A percentile compares a stretch with the other conserved stretches of the same genome.
phyloP scores from a whole-genome alignment of 1,284 basidiomycete genomes.

The Lentinula novae-zelandiae region DNA sequence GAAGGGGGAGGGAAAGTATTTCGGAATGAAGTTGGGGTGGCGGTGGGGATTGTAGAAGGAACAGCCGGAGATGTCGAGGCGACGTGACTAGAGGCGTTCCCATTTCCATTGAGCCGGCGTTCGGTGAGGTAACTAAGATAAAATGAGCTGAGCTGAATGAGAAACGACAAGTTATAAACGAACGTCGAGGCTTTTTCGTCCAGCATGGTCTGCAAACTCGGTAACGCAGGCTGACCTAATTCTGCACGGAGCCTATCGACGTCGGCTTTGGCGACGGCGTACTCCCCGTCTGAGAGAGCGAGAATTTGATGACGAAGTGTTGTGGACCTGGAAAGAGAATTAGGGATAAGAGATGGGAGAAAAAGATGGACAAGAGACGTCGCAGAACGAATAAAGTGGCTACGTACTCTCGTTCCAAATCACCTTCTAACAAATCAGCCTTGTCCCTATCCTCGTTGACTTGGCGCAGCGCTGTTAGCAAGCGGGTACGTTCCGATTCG shows the following conservation, averaged over 20 bases:
- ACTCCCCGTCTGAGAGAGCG: slow-evolving; percentile 67
- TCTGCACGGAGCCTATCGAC: slow-evolving; percentile 71
- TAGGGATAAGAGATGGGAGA: not conserved
- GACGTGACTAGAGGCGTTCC: slow-evolving; percentile 22
- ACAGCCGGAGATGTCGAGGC: not conserved
- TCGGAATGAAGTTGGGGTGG: not conserved
- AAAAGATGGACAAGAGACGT: no score
- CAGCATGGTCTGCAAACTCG: slow-evolving; percentile 62
- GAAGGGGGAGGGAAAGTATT: not conserved
- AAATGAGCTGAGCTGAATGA: not conserved
- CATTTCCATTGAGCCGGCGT: slow-evolving; percentile 35
- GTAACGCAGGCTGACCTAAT: slow-evolving; percentile 68
- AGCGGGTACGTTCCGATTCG: slow-evolving; percentile 11
- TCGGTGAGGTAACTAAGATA: slow-evolving; percentile 40
- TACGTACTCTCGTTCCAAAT: slow-evolving; percentile 58
- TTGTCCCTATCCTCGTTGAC: slow-evolving; percentile 16
- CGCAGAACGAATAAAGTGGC: not conserved
- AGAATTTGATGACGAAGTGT: slow-evolving; percentile 65
- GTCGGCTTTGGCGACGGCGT: slow-evolving; percentile 64
- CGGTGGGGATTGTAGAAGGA: not conserved
- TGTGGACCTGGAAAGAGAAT: slow-evolving; percentile 38
- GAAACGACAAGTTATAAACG: not conserved
- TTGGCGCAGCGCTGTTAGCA: slow-evolving; percentile 9
- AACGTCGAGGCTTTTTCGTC: slow-evolving; percentile 73
- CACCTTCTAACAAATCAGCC: slow-evolving; percentile 37